Percentiles rank a stretch among this genome's conserved stretches.
Evolutionary conservation across 768 basidiomycete genomes (phyloP).

Genomic region (Lyophyllum shimeji): DNA sequence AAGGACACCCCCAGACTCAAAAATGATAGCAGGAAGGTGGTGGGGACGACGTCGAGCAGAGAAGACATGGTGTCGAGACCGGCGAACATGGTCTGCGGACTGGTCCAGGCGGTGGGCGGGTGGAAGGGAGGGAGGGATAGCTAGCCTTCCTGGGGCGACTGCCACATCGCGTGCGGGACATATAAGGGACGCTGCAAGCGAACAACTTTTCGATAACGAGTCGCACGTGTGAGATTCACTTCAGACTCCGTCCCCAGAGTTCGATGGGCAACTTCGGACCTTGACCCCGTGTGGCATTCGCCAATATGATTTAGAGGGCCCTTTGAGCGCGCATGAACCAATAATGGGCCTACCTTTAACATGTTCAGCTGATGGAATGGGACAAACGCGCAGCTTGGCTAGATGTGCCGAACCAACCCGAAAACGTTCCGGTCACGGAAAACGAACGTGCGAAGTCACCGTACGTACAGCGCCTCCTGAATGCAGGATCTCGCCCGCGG

Average conservation of each 20-base stretch:
- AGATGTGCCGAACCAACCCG: not conserved
- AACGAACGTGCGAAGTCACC: not conserved
- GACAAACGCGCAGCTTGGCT: not conserved
- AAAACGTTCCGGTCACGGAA: not conserved
- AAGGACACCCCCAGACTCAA: constrained; percentile 24
- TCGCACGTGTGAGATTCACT: not conserved
- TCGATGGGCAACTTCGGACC: not conserved
- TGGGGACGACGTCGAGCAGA: not conserved
- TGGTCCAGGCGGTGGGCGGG: not conserved
- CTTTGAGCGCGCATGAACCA: not conserved
- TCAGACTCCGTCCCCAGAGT: not conserved
- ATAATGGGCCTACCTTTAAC: not conserved
- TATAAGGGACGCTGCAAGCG: not conserved
- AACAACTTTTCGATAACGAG: not conserved
- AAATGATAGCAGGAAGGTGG: constrained; percentile 17
- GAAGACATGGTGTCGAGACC: not conserved
- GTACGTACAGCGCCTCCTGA: not conserved
- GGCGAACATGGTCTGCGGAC: not conserved
- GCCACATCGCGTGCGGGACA: not conserved
- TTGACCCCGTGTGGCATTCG: not conserved
- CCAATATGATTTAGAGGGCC: not conserved
- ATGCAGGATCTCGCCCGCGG: not conserved
- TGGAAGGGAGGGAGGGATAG: not conserved
- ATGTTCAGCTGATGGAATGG: not conserved
- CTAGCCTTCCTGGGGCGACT: not conserved